A percentile compares a stretch with the other conserved stretches of the same genome.
These are phyloP conservation scores for Schizosaccharomyces japonicus DNA, from an alignment of 805 yeast species.

Conservation along the genomic window DNA sequence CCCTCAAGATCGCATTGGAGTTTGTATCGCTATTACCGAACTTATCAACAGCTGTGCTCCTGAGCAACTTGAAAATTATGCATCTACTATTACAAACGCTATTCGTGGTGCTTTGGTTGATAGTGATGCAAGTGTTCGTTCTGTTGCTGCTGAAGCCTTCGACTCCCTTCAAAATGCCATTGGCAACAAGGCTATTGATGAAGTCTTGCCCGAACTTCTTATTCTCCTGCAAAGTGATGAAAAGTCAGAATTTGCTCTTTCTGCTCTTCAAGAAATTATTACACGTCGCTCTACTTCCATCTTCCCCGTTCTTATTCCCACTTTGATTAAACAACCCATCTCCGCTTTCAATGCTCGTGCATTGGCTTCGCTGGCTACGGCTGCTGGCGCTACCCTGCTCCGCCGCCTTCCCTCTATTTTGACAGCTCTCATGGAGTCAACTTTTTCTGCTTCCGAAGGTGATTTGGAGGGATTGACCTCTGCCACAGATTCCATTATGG, in stretches of 20 bases:
- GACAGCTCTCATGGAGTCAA: conserved; percentile 42
- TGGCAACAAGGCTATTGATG: conserved; percentile 67
- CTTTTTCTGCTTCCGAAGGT: conserved; percentile 17
- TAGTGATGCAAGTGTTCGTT: conserved; percentile 47
- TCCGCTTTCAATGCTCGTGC: conserved; percentile 71
- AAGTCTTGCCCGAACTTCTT: conserved; percentile 63
- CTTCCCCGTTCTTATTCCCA: conserved; percentile 80
- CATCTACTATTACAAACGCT: conserved; percentile 44
- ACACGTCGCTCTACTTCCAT: conserved; percentile 69
- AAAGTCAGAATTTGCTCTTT: conserved; percentile 48
- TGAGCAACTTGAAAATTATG: conserved; percentile 38
- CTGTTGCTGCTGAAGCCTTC: conserved; percentile 75
- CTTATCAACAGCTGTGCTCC: conserved; percentile 46
- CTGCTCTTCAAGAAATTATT: conserved; percentile 81
- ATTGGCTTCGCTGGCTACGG: conserved; percentile 63
- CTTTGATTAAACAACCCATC: conserved; percentile 59
- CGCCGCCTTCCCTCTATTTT: conserved; percentile 50
- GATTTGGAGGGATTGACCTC: conserved; percentile 17
- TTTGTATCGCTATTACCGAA: conserved; percentile 78
- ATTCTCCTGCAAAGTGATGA: conserved; percentile 35
- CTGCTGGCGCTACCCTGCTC: conserved; percentile 65
- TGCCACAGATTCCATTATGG: conserved; percentile 44
- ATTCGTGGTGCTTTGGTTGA: conserved; percentile 64
- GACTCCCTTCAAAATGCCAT: conserved; percentile 62
- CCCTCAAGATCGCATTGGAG: conserved; percentile 69